Evolutionary conservation across 2,329 filamentous ascomycete species (phyloP).

Genomic region (Penicillium occitanis): DNA sequence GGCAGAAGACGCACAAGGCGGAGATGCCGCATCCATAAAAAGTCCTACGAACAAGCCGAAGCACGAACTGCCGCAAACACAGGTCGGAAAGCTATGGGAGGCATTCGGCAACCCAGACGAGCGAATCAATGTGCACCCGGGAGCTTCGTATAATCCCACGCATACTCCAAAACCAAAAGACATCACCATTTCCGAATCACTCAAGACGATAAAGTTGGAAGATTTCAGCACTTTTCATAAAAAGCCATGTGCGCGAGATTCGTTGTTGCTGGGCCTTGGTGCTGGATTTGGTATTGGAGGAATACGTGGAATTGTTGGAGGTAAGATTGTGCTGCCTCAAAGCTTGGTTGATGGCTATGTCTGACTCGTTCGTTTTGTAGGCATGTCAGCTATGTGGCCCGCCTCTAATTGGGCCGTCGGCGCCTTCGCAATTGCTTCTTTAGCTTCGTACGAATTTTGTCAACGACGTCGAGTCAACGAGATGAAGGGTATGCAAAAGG

Average conservation of each 20-base stretch:
- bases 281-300: conserved; percentile 74
- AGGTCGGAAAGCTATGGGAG: conserved; percentile 51
- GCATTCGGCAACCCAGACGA: conserved; percentile 50
- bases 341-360: not conserved
- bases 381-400: conserved; percentile 59
- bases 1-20: conserved; percentile 42
- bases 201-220: conserved; percentile 49
- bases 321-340: conserved; percentile 51
- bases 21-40: conserved; percentile 19
- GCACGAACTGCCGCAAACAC: conserved; percentile 45
- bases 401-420: conserved; percentile 85
- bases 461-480: conserved; percentile 72
- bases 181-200: conserved; percentile 42
- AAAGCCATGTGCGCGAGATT: conserved; percentile 79
- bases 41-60: conserved; percentile 36
- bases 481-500: conserved; percentile 77
- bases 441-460: conserved; percentile 80
- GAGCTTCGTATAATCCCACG: conserved; percentile 59
- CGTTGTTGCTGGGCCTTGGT: conserved; percentile 78
- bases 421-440: conserved; percentile 67
- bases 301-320: conserved; percentile 70
- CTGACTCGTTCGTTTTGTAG: conserved; percentile 21
- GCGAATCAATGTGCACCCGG: conserved; percentile 56
- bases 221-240: conserved; percentile 66
- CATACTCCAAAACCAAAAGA: conserved; percentile 53